phyloP scores from a whole-genome alignment of 257 asterid species.

The Parsonsia alboflavescens region DNA sequence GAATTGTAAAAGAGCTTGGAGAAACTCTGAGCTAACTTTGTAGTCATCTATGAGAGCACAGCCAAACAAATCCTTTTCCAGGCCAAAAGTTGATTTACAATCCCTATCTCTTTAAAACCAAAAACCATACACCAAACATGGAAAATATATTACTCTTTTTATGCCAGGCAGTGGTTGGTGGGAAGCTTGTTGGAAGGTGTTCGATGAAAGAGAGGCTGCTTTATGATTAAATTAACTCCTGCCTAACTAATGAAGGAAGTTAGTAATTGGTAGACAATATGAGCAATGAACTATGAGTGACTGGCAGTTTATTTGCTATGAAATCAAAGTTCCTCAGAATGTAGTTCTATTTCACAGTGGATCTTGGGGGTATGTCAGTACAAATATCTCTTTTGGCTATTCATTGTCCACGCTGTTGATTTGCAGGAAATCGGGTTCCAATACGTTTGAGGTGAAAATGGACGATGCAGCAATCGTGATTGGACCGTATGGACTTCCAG shows the following conservation, averaged over 20 bases:
- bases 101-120: background rate
- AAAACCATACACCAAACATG: background rate
- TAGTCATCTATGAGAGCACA: background rate
- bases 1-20: background rate
- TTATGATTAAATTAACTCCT: background rate
- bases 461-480: slow-evolving; percentile 92
- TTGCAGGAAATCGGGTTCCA: slow-evolving; percentile 55
- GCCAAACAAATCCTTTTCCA: background rate
- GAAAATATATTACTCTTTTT: background rate
- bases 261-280: background rate
- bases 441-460: slow-evolving; percentile 57
- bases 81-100: background rate
- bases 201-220: background rate
- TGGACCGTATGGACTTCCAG: slow-evolving; percentile 77
- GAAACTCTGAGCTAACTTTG: background rate
- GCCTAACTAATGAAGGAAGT: background rate
- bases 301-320: background rate
- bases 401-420: background rate
- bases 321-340: background rate
- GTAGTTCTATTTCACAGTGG: background rate
- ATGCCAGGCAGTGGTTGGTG: background rate
- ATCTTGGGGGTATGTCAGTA: background rate
- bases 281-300: background rate
- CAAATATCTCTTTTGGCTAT: background rate
- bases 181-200: background rate